Percentiles rank a stretch among this genome's conserved stretches.
These are phyloP conservation scores for Jaapia argillacea DNA, from an alignment of 768 basidiomycete genomes.

Conservation along the genomic window DNA sequence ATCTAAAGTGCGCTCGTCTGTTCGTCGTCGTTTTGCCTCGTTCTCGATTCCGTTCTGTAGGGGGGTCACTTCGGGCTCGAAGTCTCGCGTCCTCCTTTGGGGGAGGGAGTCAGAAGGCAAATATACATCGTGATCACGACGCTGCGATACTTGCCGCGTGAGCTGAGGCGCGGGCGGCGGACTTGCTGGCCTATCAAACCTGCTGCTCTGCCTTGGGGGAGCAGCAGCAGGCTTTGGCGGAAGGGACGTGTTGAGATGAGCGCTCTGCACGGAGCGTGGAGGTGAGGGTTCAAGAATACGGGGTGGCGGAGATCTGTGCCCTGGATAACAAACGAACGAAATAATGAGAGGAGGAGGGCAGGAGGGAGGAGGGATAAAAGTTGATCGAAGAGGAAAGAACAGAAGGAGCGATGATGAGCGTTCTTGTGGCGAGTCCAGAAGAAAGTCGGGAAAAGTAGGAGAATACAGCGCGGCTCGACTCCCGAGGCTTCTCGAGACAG, in stretches of 20 bases:
- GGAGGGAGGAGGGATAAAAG: background rate
- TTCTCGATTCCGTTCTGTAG: background rate
- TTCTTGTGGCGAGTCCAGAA: background rate
- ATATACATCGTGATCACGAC: background rate
- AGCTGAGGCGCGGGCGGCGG: no score
- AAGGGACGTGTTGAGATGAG: background rate
- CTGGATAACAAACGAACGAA: background rate
- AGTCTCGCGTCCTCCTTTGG: background rate
- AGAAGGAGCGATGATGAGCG: no score
- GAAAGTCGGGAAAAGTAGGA: background rate
- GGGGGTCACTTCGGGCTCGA: background rate
- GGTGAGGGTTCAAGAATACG: background rate
- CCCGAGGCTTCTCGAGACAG: no score
- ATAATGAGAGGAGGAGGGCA: background rate
- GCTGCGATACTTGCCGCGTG: background rate
- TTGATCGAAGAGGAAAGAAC: no score
- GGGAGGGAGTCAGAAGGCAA: background rate
- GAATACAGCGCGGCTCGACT: background rate
- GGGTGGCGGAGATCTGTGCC: background rate
- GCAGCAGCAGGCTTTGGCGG: background rate
- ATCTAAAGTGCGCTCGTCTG: background rate
- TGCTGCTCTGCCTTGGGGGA: background rate
- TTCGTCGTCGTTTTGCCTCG: background rate
- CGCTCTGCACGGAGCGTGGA: background rate
- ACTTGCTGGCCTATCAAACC: background rate